Base-by-base conservation (phyloP, 306 rosid species). In the Cucurbita pepo region DNA sequence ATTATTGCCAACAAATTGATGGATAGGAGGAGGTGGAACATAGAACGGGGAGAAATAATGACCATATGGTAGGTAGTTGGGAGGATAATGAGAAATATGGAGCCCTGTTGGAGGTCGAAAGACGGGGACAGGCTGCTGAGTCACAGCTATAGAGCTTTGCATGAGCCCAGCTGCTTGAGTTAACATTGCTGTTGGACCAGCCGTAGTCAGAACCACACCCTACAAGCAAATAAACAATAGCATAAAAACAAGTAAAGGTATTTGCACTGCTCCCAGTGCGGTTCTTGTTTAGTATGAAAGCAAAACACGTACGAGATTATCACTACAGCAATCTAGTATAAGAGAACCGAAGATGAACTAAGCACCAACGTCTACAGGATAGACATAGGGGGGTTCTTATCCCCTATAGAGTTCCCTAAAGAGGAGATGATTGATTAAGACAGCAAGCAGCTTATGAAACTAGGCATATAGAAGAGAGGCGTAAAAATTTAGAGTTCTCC, bases 151-250 rank as follows among this genome's bases (percentile, higher is more conserved):
- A 62, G 98, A 87, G 81, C 88, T 94, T 79, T 90, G 99, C 96
- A 94, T 85, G 41, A 86, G 85, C 58, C 97, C 97, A 34, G 99
- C 77, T 75, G 95, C 91, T 82, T 94, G 99, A 75, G 96, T 87
- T 56, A 75, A 87, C 76, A 89, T 80, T 13, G 97, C 90, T 8
- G 95, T 67, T 21, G 90, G 88, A 79, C 97, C 86, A 7, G 91
- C 82, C 10, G 95, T 80, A 73, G 98, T 83, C 75, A 88, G 74
- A 77, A 87, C 85, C 77, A 93, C 93, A 22, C 94, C 97, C 99
- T 90, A 82, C 88, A 81, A 78, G 81, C 64, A 78, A 55, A 56
- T 44, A 59, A 47, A 69, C 56, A 30, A 64, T 56, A 5, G 14
- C 5, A 4, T 4, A 0, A 14, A 8, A 51, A 34, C 37, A 34